A percentile compares a stretch with the other conserved stretches of the same genome.
These are phyloP conservation scores for Hyphopichia homilentoma DNA, from an alignment of 805 yeast genomes.

Conservation along the genomic window DNA sequence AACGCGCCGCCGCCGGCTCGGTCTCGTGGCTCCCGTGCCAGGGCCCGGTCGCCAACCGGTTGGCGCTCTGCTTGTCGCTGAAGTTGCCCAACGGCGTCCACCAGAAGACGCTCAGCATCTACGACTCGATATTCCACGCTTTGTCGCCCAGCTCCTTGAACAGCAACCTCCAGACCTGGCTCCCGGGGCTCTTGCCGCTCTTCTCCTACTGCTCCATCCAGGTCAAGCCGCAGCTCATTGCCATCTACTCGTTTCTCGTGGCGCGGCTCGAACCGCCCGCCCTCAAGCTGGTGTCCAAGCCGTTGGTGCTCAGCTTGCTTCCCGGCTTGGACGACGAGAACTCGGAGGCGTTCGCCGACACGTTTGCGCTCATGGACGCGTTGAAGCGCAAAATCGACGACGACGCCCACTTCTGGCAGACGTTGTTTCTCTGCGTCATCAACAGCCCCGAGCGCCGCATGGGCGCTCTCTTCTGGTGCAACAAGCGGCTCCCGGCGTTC, in stretches of 20 bases:
- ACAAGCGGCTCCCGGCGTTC: slow-evolving; percentile 61
- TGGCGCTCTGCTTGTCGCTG: slow-evolving; percentile 78
- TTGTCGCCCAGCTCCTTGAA: slow-evolving; percentile 56
- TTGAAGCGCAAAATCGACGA: slow-evolving; percentile 56
- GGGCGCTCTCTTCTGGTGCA: slow-evolving; percentile 81
- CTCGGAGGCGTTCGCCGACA: slow-evolving; percentile 70
- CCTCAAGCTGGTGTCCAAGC: slow-evolving; percentile 56
- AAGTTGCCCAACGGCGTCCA: slow-evolving; percentile 94
- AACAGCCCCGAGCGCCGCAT: slow-evolving; percentile 74
- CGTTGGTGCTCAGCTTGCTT: slow-evolving; percentile 68
- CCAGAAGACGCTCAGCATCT: slow-evolving; percentile 77
- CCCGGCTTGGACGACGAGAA: slow-evolving; percentile 94
- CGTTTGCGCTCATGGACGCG: slow-evolving; percentile 55
- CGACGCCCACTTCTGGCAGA: slow-evolving; percentile 83
- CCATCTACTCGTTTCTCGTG: slow-evolving; percentile 55
- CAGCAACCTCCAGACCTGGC: slow-evolving; percentile 66
- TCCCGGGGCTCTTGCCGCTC: slow-evolving; percentile 88
- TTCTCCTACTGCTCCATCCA: slow-evolving; percentile 86
- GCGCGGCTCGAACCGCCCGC: slow-evolving; percentile 30
- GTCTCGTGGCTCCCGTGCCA: slow-evolving; percentile 60
- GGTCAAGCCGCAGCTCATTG: slow-evolving; percentile 74
- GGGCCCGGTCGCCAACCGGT: slow-evolving; percentile 60
- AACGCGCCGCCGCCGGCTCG: no score
- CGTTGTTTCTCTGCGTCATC: slow-evolving; percentile 68
- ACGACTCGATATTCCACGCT: slow-evolving; percentile 62